Percentiles rank a stretch among this genome's conserved stretches.
These are phyloP conservation scores for Neoascochyta sp. DNA, from an alignment of 2,329 filamentous ascomycete species.

Conservation along the genomic window DNA sequence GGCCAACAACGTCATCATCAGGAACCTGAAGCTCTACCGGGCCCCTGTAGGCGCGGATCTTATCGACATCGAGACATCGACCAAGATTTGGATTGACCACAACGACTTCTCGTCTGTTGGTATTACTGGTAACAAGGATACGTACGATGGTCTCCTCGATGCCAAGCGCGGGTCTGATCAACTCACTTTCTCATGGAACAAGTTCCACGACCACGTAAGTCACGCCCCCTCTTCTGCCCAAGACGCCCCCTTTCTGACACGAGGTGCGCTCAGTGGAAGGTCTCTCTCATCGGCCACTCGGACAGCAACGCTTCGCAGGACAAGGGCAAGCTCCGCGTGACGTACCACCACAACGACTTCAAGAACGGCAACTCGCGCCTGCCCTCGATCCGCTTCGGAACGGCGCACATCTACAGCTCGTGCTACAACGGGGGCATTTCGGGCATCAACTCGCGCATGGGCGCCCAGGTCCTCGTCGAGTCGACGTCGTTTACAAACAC, in stretches of 20 bases:
- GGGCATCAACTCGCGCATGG: slow-evolving; percentile 44
- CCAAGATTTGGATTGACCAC: slow-evolving; percentile 62
- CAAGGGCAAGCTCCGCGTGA: slow-evolving; percentile 59
- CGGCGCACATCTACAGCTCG: slow-evolving; percentile 58
- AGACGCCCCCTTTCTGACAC: slow-evolving; percentile 5
- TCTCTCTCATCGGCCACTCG: slow-evolving; percentile 57
- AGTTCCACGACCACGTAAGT: slow-evolving; percentile 52
- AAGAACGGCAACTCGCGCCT: slow-evolving; percentile 60
- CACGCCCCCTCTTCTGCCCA: neutral
- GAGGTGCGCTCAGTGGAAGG: slow-evolving; percentile 48
- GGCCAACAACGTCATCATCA: slow-evolving; percentile 58
- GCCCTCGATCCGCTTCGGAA: slow-evolving; percentile 64
- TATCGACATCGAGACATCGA: slow-evolving; percentile 56
- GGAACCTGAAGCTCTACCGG: slow-evolving; percentile 60
- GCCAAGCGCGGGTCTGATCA: slow-evolving; percentile 61
- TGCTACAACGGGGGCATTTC: slow-evolving; percentile 39
- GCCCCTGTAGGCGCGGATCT: slow-evolving; percentile 56
- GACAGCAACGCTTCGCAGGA: slow-evolving; percentile 54
- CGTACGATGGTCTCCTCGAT: slow-evolving; percentile 50
- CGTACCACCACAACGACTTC: slow-evolving; percentile 66
- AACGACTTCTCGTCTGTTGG: slow-evolving; percentile 58
- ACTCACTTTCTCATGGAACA: slow-evolving; percentile 53
- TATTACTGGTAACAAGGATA: slow-evolving; percentile 29
- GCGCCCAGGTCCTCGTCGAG: slow-evolving; percentile 45
- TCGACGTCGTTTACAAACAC: slow-evolving; percentile 55